phyloP scores from a whole-genome alignment of 345 rosid genomes.

The Gossypium rotundifolium region DNA sequence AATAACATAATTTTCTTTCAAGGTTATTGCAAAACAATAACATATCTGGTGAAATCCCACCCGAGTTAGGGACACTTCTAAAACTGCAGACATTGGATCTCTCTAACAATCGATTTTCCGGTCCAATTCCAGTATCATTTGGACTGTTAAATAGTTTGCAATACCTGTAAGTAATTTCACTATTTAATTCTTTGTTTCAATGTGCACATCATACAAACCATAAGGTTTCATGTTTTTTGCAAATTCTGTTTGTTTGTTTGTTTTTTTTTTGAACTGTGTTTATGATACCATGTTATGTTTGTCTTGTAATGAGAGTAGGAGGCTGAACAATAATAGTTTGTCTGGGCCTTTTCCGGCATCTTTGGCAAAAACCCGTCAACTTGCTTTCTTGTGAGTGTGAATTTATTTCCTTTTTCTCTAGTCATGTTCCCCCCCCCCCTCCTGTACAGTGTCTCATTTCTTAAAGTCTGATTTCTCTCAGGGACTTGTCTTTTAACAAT shows the following conservation, averaged over 20 bases:
- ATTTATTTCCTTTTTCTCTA: constrained; percentile 7
- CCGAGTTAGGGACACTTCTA: constrained; percentile 56
- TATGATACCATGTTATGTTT: constrained; percentile 17
- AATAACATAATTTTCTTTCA: constrained; percentile 7
- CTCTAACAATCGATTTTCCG: constrained; percentile 67
- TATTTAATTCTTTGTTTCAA: background rate
- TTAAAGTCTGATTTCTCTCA: constrained; percentile 24
- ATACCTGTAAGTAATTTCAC: constrained; percentile 56
- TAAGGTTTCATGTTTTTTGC: background rate
- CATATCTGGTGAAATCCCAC: constrained; percentile 75
- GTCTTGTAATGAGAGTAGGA: constrained; percentile 56
- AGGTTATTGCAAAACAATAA: constrained; percentile 92
- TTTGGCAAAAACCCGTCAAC: constrained; percentile 62
- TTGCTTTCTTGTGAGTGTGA: constrained; percentile 80
- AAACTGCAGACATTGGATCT: constrained; percentile 80
- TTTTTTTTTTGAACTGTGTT: background rate
- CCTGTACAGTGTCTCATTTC: background rate
- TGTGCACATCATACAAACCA: background rate
- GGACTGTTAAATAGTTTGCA: constrained; percentile 51
- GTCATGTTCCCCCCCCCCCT: background rate
- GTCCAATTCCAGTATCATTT: constrained; percentile 51
- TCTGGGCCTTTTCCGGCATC: constrained; percentile 75
- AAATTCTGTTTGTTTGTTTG: background rate
- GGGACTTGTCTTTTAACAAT: constrained; percentile 94
- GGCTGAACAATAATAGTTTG: constrained; percentile 90